Base-by-base conservation (phyloP, 441 rosid species). In the Erodium moschatum region DNA sequence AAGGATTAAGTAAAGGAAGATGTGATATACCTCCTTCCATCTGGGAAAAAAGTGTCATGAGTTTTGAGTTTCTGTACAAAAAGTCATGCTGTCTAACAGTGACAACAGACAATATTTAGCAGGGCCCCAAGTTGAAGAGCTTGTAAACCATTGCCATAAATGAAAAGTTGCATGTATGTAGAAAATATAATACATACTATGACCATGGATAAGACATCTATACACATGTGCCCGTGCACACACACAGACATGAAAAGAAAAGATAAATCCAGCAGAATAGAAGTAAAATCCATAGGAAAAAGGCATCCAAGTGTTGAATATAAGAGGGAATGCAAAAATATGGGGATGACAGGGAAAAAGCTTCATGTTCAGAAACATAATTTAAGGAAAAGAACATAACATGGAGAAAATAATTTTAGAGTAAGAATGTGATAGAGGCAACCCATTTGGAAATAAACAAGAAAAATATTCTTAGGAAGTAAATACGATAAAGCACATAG, bases 1-100 rank as follows among this genome's bases (percentile, higher is more conserved):
- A 81, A 52, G 87, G 83, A 61, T 90, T 85, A 72, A 88, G 85
- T 77, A 92, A 64, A 56, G 96, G 98, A 69, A 92, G 96, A 78
- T 86, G 87, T 4, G 93, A 85, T 65, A 81, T 78, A 15, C 93
- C 96, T 71, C 91, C 96, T 67, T 92, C 93, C 70, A 88, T 75
- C 98, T 92, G 79, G 20, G 19, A 76, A 67, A 71, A 67, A 72
- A 16, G 21, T 19, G 24, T 19, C 62, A 56, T 18, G 20, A 56
- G 62, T 56, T 56, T 10, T 8, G 12, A 56, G 20, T 54, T 54
- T 54, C 21, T 6, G n/a, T 44, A 7, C 61, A 16, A 18, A 6
- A 18, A 18, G 61, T 54, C 24, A 54, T 2, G 20, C 19, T 7
- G 21, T 54, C 61, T 16, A 5, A 54, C 61, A 54, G 21, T 20